A percentile compares a stretch with the other conserved stretches of the same genome.
These are phyloP conservation scores for Cryptosporidium tyzzeri DNA, from an alignment of 169 alveolate species.

Conservation along the genomic window DNA sequence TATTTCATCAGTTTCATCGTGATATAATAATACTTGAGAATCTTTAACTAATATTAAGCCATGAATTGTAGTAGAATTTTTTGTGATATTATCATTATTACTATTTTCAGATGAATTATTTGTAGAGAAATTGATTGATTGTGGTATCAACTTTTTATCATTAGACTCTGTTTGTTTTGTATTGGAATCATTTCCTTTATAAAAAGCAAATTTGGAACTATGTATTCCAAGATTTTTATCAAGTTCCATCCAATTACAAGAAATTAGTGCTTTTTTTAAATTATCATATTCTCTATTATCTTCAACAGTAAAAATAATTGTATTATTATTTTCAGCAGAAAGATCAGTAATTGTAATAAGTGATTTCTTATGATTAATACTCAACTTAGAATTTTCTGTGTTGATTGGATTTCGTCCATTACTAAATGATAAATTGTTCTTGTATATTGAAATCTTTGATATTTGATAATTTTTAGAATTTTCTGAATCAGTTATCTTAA, in stretches of 20 bases:
- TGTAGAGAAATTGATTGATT: constrained; percentile 38
- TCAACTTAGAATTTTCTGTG: constrained; percentile 29
- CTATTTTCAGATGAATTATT: neutral
- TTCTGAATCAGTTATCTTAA: constrained; percentile 7
- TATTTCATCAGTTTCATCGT: constrained; percentile 29
- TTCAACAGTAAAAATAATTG: constrained; percentile 5
- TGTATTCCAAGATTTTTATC: neutral
- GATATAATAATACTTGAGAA: constrained; percentile 38
- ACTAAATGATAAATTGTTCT: constrained; percentile 20
- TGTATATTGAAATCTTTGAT: constrained; percentile 23
- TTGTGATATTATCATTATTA: neutral
- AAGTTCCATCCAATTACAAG: constrained; percentile 47
- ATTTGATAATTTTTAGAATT: constrained; percentile 3
- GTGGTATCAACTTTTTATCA: constrained; percentile 36
- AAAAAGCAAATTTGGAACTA: neutral
- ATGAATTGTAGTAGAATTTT: neutral
- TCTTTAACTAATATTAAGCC: constrained; percentile 43
- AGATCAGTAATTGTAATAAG: neutral
- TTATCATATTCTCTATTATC: constrained; percentile 19
- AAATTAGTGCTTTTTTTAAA: constrained; percentile 5
- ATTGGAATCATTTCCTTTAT: neutral
- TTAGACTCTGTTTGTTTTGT: neutral
- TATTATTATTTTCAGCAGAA: neutral
- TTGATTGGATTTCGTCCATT: constrained; percentile 7
- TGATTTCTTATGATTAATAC: constrained; percentile 14